Percentiles rank a stretch among this genome's conserved stretches.
Evolutionary conservation across 2,329 filamentous ascomycete genomes (phyloP).

Genomic region (Fusarium cicatricum): DNA sequence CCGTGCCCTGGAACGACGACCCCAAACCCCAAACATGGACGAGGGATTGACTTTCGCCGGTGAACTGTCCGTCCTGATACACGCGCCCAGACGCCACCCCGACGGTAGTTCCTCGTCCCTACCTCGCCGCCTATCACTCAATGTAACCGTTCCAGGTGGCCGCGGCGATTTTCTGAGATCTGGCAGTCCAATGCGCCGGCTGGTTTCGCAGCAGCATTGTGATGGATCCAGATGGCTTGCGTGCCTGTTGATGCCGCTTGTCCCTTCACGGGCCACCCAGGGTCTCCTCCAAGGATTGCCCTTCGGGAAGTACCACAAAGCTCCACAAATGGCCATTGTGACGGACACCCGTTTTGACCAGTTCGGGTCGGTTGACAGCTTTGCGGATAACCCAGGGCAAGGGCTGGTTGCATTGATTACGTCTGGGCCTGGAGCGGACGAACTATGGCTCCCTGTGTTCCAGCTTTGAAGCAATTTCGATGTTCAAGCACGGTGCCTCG

Average conservation of each 20-base stretch:
- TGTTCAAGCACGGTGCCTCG: constrained; percentile 22
- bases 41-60: constrained; percentile 37
- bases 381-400: constrained; percentile 20
- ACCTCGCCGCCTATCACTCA: constrained; percentile 30
- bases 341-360: constrained; percentile 9
- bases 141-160: constrained; percentile 41
- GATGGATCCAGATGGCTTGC: constrained; percentile 32
- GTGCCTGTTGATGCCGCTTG: constrained; percentile 25
- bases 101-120: constrained; percentile 38
- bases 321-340: constrained; percentile 17
- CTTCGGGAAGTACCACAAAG: constrained; percentile 10
- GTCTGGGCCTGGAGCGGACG: constrained; percentile 18
- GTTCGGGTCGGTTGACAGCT: constrained; percentile 7
- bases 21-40: constrained; percentile 25
- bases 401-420: constrained; percentile 23
- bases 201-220: constrained; percentile 33
- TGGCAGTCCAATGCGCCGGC: constrained; percentile 39
- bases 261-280: constrained; percentile 10
- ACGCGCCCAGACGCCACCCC: constrained; percentile 39
- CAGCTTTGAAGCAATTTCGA: constrained; percentile 29
- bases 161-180: constrained; percentile 42
- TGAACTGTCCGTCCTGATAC: constrained; percentile 40
- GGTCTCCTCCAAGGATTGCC: constrained; percentile 20
- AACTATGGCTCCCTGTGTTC: constrained; percentile 31
- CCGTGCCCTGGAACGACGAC: constrained; percentile 21